Conservation (phyloP, 805 yeast genomes). For the Saturnispora hagleri region DNA sequence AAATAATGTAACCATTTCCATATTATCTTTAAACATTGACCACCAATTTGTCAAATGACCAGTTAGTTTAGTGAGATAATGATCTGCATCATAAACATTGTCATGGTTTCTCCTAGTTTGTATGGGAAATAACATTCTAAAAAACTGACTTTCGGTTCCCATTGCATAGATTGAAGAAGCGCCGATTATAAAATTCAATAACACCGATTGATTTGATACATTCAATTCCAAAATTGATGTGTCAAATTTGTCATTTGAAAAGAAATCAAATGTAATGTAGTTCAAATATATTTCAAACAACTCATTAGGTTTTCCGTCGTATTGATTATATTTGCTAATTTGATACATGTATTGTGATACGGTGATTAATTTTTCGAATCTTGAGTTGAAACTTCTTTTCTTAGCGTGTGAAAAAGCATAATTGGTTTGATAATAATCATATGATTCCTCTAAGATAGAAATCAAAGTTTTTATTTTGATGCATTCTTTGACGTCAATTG, state of each 20-base stretch:
- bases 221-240: conserved; percentile 19
- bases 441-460: conserved; percentile 25
- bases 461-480: conserved; percentile 24
- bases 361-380: conserved; percentile 14
- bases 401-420: conserved; percentile 12
- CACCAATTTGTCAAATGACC: conserved; percentile 3
- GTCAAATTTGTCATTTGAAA: conserved; percentile 27
- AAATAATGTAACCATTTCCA: conserved; percentile 9
- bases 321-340: conserved; percentile 25
- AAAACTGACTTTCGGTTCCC: conserved; percentile 17
- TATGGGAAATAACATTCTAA: conserved; percentile 14
- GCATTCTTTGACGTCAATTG: conserved; percentile 23
- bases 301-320: conserved; percentile 11
- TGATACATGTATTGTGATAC: conserved; percentile 29
- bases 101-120: not conserved
- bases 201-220: conserved; percentile 22
- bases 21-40: conserved; percentile 10
- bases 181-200: conserved; percentile 37
- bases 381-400: conserved; percentile 12
- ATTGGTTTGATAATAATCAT: conserved; percentile 16
- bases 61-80: conserved; percentile 13
- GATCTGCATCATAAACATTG: conserved; percentile 5
- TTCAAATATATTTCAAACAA: conserved; percentile 33
- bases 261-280: conserved; percentile 36
- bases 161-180: conserved; percentile 24